A percentile compares a stretch with the other conserved stretches of the same genome.
phyloP scores from a whole-genome alignment of 495 filamentous ascomycete species.

The Geoglossum glabrum region DNA sequence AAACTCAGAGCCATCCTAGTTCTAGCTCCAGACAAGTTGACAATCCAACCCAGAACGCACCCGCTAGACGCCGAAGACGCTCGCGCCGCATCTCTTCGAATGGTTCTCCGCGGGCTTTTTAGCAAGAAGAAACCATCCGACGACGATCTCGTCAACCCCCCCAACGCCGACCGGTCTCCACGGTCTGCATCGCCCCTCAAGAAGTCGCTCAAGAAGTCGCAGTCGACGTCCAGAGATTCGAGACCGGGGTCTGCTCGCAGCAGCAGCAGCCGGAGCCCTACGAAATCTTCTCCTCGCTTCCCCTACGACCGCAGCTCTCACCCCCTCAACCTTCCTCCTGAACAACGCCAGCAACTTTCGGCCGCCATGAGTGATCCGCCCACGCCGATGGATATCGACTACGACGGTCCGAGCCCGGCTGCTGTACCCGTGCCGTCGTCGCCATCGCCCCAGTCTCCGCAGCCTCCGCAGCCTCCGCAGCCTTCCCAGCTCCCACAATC shows the following conservation, averaged over 20 bases:
- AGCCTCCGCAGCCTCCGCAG: conserved; percentile 6
- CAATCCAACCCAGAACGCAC: not conserved
- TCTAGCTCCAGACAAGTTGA: not conserved
- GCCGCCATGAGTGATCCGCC: conserved; percentile 38
- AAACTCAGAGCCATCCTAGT: not conserved
- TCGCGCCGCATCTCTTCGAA: not conserved
- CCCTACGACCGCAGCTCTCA: conserved; percentile 43
- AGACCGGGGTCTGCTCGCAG: conserved; percentile 1
- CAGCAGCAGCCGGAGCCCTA: not conserved
- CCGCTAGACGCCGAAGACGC: not conserved
- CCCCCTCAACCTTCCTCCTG: conserved; percentile 71
- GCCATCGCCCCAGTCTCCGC: conserved; percentile 11
- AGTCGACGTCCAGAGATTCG: not conserved
- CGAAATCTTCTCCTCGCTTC: not conserved
- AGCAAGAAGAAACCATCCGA: not conserved
- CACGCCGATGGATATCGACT: conserved; percentile 61
- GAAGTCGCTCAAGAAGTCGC: not conserved
- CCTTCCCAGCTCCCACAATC: conserved; percentile 13
- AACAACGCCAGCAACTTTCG: conserved; percentile 55
- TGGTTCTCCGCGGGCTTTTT: not conserved
- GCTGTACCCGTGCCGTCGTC: conserved; percentile 23
- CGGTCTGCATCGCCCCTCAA: not conserved
- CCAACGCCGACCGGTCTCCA: not conserved
- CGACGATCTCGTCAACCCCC: not conserved
- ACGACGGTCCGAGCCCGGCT: conserved; percentile 32